A percentile compares a stretch with the other conserved stretches of the same genome.
Evolutionary conservation across 768 basidiomycete species (phyloP).

Genomic region (Rhizopogon vesiculosus): DNA sequence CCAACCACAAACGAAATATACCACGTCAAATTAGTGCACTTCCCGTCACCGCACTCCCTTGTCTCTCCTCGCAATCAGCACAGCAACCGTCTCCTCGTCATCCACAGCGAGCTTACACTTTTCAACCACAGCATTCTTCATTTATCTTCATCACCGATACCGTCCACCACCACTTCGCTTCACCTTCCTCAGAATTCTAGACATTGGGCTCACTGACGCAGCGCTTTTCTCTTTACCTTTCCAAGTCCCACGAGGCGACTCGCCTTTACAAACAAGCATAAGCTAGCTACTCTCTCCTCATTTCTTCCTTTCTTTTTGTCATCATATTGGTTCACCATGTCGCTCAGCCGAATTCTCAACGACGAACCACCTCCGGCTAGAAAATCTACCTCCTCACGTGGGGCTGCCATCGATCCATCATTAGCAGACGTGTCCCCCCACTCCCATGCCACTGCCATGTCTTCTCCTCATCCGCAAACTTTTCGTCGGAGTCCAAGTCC

Average conservation of each 20-base stretch:
- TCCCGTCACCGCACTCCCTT: constrained; percentile 27
- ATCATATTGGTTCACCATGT: constrained; percentile 42
- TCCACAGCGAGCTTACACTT: neutral
- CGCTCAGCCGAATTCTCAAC: constrained; percentile 76
- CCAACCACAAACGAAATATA: constrained; percentile 29
- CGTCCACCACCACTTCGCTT: neutral
- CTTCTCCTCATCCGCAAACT: constrained; percentile 16
- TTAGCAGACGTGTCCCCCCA: constrained; percentile 19
- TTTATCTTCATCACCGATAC: neutral
- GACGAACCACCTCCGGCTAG: constrained; percentile 53
- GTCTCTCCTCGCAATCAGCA: constrained; percentile 14
- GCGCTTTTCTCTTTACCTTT: constrained; percentile 2
- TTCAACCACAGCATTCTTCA: neutral
- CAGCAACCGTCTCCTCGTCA: constrained; percentile 12
- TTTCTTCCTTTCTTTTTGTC: constrained; percentile 5
- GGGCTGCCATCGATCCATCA: constrained; percentile 17
- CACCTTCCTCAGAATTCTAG: constrained; percentile 1
- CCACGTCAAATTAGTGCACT: constrained; percentile 22
- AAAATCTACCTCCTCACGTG: constrained; percentile 14
- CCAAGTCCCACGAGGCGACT: constrained; percentile 33
- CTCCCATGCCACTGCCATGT: constrained; percentile 11
- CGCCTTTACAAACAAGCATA: constrained; percentile 4
- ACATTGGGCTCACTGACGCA: neutral
- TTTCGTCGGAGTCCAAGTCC: constrained; percentile 25
- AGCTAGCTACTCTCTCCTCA: constrained; percentile 10